Base-by-base conservation (phyloP, 1,139 yeast species). In the Pichia sp. region DNA sequence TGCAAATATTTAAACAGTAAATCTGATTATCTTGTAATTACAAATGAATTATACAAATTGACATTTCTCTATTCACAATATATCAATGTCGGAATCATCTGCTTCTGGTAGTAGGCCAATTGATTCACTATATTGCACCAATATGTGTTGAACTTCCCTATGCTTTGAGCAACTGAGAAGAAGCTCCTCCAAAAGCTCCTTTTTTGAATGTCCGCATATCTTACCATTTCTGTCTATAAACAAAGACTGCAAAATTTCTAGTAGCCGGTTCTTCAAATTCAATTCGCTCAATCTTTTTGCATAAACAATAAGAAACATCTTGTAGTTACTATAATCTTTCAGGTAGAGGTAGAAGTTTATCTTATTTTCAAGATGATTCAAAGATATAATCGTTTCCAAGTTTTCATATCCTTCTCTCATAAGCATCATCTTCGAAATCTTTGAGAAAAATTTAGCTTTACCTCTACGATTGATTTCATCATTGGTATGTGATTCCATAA, bases 391-490 rank as follows among this genome's bases (percentile, higher is more conserved):
- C 56, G 88, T 88, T 64, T 93, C 99, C 67, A 93, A 78, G 62
- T 87, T 92, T 67, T 92, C 98, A 70, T 84, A 93, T 0, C 99
- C 99, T 68, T 92, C 97, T 63, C 90, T 90, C 89, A 92, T 87
- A 67, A 92, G 75, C 79, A 95, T 87, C 55, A 90, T 87, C 68
- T 90, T 90, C 1, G 96, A 90, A 63, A 92, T 85, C 64, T 93
- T 85, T 68, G 90, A 95, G 66, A 93, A 79, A 62, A 85, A 82
- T 64, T 88, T 85, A 3, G 96, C 95, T 55, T 96, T 79, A 2
- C 96, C 95, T 47, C 83, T 77, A 61, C 95, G 78, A 50, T 87
- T 73, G 38, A 90, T 80, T 69, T 90, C 98, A 61, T 90, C 97
- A 65, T 92, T 92, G 0, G 99, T 93, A 59, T 87, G 85, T 50